Evolutionary conservation across 176 grass and related monocot genomes (phyloP).

Genomic region (Hordeum marinum): DNA sequence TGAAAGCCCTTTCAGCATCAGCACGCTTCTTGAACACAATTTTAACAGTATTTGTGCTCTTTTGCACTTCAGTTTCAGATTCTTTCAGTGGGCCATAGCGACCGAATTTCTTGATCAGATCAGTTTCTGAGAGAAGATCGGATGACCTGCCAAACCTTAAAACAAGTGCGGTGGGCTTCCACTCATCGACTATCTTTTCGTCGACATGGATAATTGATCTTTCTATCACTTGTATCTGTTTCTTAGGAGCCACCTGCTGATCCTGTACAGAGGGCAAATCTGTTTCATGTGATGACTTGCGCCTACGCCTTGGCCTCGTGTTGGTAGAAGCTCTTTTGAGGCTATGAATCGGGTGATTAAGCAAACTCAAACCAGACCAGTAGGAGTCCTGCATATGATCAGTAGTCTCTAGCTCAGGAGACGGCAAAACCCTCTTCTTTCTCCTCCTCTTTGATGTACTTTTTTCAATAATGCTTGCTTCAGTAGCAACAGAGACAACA

Average conservation of each 20-base stretch:
- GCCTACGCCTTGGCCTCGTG: constrained; percentile 39
- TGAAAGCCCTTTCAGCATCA: constrained; percentile 96
- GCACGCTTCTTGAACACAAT: constrained; percentile 77
- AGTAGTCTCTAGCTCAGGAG: constrained; percentile 39
- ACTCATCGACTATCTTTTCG: constrained; percentile 77
- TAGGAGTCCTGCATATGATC: constrained; percentile 99
- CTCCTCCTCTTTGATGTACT: constrained; percentile 45
- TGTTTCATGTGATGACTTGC: constrained; percentile 35
- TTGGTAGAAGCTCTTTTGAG: constrained; percentile 32
- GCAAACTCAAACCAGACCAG: constrained; percentile 88
- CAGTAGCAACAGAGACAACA: constrained; percentile 52
- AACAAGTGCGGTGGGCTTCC: constrained; percentile 85
- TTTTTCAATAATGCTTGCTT: constrained; percentile 59
- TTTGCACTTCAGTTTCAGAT: constrained; percentile 60
- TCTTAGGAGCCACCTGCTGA: constrained; percentile 44
- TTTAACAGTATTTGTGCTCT: constrained; percentile 50
- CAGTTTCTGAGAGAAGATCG: constrained; percentile 58
- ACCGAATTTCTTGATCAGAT: constrained; percentile 77
- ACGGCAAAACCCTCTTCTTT: constrained; percentile 61
- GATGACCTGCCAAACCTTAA: constrained; percentile 73
- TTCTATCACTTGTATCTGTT: constrained; percentile 51
- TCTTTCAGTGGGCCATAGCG: constrained; percentile 87
- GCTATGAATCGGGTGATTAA: constrained; percentile 51
- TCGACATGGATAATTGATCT: constrained; percentile 85
- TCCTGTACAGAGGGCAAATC: constrained; percentile 21